Evolutionary conservation across 2,329 filamentous ascomycete species (phyloP), one percentile per base, ranked within the genome.

Genomic region (Sphaerulina vaccinii): DNA sequence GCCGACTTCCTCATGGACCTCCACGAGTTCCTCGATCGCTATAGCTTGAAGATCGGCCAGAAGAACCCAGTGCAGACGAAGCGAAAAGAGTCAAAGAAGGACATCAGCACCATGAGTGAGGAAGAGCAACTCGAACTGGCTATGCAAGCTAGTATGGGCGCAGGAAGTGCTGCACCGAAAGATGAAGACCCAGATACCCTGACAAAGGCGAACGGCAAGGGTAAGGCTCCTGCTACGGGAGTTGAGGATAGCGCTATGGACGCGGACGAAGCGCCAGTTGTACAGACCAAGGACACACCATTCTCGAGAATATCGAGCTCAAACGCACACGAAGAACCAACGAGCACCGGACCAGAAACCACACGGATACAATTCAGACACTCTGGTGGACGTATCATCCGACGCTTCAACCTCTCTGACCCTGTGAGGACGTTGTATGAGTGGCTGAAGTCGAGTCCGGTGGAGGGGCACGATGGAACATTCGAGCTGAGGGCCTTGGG

Each of bases 111-210:
- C 33, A 92, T 99, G 86, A 96, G 90, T 0, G 93, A 99, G 68
- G 91, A 97, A 43, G 91, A 99, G 73, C 95, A 96, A 90, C 75
- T 99, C 61, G 87, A 96, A 70, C 85, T 96, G 81, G 93, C 93
- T 0, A 71, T 99, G 66, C 84, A 91, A 68, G 93, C 95, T 73
- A 96, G 91, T 66, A 74, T 97, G 39, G 85, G 83, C 11, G 81
- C 73, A 46, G 70, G 79, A 24, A 74, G 73, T 29, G 45, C 56
- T 16, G 67, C 51, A 65, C 63, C 80, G 0, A 85, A 82, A 61
- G 76, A 87, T 6, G 79, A 85, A 52, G 92, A 97, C 61, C 92
- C 92, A 0, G 93, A 99, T 70, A 85, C 88, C 27, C 77, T 96
- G 44, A 97, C 93, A 1, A 88, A 88, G 66, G 67, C 73, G 5